Percentiles rank a stretch among this genome's conserved stretches.
Conservation (phyloP, 2,329 filamentous ascomycete species). For the Aspergillus ibericus region DNA sequence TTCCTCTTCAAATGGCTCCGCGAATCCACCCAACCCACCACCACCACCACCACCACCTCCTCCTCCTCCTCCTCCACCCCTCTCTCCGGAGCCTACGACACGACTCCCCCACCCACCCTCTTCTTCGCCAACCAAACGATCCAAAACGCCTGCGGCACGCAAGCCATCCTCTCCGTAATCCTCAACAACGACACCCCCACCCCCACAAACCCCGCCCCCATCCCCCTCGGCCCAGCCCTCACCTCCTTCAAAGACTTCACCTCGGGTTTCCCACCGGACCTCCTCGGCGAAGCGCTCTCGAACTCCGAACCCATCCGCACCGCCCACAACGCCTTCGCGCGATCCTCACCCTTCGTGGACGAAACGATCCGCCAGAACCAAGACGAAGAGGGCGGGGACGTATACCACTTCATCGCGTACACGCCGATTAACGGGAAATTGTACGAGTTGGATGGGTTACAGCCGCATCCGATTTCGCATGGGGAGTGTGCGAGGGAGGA, state of each 20-base stretch:
- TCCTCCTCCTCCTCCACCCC: constrained; percentile 60
- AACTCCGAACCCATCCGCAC: constrained; percentile 71
- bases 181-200: constrained; percentile 68
- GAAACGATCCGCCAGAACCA: constrained; percentile 74
- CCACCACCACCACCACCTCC: constrained; percentile 54
- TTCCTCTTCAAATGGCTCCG: constrained; percentile 89
- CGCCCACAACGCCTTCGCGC: constrained; percentile 88
- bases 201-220: constrained; percentile 25
- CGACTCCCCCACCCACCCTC: constrained; percentile 69
- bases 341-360: constrained; percentile 85
- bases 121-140: constrained; percentile 98
- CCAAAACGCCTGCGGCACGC: constrained; percentile 96
- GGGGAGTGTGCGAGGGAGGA: constrained; percentile 68
- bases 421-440: constrained; percentile 74
- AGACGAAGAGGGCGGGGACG: constrained; percentile 77
- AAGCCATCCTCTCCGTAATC: constrained; percentile 87
- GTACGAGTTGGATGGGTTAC: constrained; percentile 93
- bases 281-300: constrained; percentile 68
- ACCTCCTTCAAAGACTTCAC: constrained; percentile 85
- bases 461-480: constrained; percentile 88
- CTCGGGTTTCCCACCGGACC: constrained; percentile 74
- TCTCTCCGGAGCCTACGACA: constrained; percentile 79
- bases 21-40: constrained; percentile 61
- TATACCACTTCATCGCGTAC: constrained; percentile 98
- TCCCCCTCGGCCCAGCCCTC: constrained; percentile 72